Evolutionary conservation across 2,329 filamentous ascomycete species (phyloP).

Genomic region (Canariomyces notabilis): DNA sequence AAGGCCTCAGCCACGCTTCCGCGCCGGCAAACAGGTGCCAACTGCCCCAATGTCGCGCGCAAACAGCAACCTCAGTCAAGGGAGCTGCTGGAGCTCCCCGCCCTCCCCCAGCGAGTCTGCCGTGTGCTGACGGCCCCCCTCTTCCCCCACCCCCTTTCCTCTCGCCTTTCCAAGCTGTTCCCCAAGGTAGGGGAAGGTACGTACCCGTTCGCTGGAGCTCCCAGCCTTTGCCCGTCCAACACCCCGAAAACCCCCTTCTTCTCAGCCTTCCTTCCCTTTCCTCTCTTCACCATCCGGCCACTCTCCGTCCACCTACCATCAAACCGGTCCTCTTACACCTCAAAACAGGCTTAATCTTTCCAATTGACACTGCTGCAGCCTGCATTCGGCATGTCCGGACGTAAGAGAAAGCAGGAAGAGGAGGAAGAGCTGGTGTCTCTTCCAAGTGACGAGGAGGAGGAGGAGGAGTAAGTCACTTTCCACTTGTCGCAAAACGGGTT

Average conservation of each 20-base stretch:
- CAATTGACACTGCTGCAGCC: conserved; percentile 27
- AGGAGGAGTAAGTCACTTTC: conserved; percentile 47
- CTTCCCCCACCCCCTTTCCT: conserved; percentile 11
- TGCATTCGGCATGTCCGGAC: conserved; percentile 39
- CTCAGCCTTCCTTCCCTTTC: conserved; percentile 25
- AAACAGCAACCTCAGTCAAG: not conserved
- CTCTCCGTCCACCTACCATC: conserved; percentile 18
- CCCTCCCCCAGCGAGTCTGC: conserved; percentile 15
- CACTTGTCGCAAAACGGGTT: conserved; percentile 26
- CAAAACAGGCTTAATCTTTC: conserved; percentile 6
- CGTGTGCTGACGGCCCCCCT: conserved; percentile 6
- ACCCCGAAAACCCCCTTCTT: conserved; percentile 22
- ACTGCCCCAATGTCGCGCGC: conserved; percentile 6
- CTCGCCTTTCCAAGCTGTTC: conserved; percentile 7
- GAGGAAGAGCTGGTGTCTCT: conserved; percentile 52
- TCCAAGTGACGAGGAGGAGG: conserved; percentile 48
- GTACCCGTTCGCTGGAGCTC: conserved; percentile 26
- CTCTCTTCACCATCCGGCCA: conserved; percentile 20
- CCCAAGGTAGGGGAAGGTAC: conserved; percentile 17
- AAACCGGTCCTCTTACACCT: conserved; percentile 11
- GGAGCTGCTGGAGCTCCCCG: conserved; percentile 21
- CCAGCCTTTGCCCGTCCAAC: conserved; percentile 27
- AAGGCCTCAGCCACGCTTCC: not conserved
- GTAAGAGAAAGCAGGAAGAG: conserved; percentile 52
- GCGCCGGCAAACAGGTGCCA: not conserved